Evolutionary conservation across 805 yeast species (phyloP), one percentile per base, ranked within the genome.

Genomic region (Yarrowia keelungensis): DNA sequence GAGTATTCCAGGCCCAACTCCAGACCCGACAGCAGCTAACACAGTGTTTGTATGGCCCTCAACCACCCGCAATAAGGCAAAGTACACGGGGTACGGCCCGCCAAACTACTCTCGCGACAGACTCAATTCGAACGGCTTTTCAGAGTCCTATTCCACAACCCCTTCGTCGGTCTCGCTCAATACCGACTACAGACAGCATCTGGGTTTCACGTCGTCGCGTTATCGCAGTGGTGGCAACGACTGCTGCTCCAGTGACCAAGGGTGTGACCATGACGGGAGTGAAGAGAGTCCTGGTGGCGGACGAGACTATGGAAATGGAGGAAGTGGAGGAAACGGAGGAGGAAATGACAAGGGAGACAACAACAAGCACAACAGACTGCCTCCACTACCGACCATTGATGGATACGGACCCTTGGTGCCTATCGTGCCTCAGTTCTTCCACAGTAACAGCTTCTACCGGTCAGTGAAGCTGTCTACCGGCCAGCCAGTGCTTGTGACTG

Each of bases 391-490:
- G 5, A 45, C 64, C 11, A 69, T 73, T 7, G 69, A 70, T 5
- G 74, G 74, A 19, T 73, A 69, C 51, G 69, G 49, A 8, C 58
- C 69, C n/a, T 62, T 73, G 26, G 67, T 39, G 41, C 72, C 74
- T 38, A 71, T 72, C 14, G 71, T 69, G 36, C 74, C 74, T 14
- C 69, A 69, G 45, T 69, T 70, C 46, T 56, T 53, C 62, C 70
- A 72, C 62, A 58, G 70, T n/a, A 72, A 72, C 42, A 69, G 70
- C 58, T 70, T 73, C 72, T 73, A 70, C 54, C 54, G 75, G 14
- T 70, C 74, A 3, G 51, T 35, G 9, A 65, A 69, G 32, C 22
- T 51, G 35, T 66, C 50, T 1, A 69, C 71, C 5, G 68, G 50
- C 22, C 68, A 71, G 68, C 70, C 73, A 1, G 73, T 73, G 22